A percentile compares a stretch with the other conserved stretches of the same genome.
phyloP scores from a whole-genome alignment of 805 yeast species.

The Candida broadrunensis region DNA sequence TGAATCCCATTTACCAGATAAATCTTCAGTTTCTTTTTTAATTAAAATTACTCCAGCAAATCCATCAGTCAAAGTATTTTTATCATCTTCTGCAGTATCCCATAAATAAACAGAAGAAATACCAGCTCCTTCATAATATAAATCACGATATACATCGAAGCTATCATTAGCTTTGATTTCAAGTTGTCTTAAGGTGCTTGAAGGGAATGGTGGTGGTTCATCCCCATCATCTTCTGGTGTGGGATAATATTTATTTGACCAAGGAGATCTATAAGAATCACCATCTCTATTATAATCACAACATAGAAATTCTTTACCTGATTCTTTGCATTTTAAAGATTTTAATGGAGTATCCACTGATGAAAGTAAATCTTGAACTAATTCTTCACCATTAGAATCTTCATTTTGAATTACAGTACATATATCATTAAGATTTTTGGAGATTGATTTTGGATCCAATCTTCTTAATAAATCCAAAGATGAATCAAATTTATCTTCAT shows the following conservation, averaged over 20 bases:
- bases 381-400: slow-evolving; percentile 33
- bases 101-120: slow-evolving; percentile 84
- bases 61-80: slow-evolving; percentile 40
- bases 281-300: slow-evolving; percentile 97
- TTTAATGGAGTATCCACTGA: slow-evolving; percentile 84
- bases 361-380: slow-evolving; percentile 84
- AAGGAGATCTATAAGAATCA: slow-evolving; percentile 88
- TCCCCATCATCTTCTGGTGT: slow-evolving; percentile 36
- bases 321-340: slow-evolving; percentile 44
- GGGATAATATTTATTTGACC: slow-evolving; percentile 75
- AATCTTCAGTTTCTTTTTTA: slow-evolving; percentile 60
- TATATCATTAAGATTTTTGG: slow-evolving; percentile 30
- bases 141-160: slow-evolving; percentile 87
- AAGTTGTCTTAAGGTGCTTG: slow-evolving; percentile 60
- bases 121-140: slow-evolving; percentile 91
- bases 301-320: slow-evolving; percentile 69
- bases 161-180: slow-evolving; percentile 86
- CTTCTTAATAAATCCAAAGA: slow-evolving; percentile 39
- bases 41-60: slow-evolving; percentile 91
- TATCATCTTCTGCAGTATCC: slow-evolving; percentile 68
- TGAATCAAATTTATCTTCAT: slow-evolving; percentile 37
- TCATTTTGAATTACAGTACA: slow-evolving; percentile 38
- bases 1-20: slow-evolving; percentile 78
- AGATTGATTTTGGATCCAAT: slow-evolving; percentile 35
- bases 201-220: slow-evolving; percentile 75